Conservation (phyloP, 225 moss, liverwort and hornwort species). For the Polytrichum formosum region DNA sequence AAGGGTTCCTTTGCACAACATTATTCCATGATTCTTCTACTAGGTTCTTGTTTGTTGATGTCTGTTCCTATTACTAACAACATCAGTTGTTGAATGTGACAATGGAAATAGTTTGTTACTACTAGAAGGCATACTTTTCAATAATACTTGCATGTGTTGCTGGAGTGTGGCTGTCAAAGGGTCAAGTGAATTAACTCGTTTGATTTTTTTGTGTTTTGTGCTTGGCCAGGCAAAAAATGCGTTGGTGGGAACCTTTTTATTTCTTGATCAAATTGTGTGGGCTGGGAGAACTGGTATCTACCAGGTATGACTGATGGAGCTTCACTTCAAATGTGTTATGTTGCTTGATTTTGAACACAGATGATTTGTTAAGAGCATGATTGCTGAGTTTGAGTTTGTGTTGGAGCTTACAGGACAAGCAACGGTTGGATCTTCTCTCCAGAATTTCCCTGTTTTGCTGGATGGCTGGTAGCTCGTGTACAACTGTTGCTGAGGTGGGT, state of each 20-base stretch:
- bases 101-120: no score
- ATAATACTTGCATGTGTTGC: no score
- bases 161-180: no score
- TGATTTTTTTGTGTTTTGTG: conserved; percentile 16
- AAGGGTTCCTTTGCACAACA: no score
- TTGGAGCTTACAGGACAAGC: conserved; percentile 51
- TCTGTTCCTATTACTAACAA: no score
- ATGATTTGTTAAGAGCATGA: conserved; percentile 9
- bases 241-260: conserved; percentile 81
- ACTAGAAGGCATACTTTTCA: no score
- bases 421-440: conserved; percentile 67
- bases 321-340: neutral
- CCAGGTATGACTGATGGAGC: conserved; percentile 46
- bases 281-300: conserved; percentile 95
- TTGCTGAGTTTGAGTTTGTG: conserved; percentile 18
- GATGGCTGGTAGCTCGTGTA: conserved; percentile 72
- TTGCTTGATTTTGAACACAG: neutral
- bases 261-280: conserved; percentile 98
- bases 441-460: conserved; percentile 89
- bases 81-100: no score
- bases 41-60: no score
- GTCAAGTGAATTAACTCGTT: no score
- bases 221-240: conserved; percentile 77
- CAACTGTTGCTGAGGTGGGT: conserved; percentile 68
- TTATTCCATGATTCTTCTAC: no score